These are phyloP conservation scores for Arthrobotrys conoides DNA, from an alignment of 2,329 filamentous ascomycete genomes.

Conservation along the genomic window DNA sequence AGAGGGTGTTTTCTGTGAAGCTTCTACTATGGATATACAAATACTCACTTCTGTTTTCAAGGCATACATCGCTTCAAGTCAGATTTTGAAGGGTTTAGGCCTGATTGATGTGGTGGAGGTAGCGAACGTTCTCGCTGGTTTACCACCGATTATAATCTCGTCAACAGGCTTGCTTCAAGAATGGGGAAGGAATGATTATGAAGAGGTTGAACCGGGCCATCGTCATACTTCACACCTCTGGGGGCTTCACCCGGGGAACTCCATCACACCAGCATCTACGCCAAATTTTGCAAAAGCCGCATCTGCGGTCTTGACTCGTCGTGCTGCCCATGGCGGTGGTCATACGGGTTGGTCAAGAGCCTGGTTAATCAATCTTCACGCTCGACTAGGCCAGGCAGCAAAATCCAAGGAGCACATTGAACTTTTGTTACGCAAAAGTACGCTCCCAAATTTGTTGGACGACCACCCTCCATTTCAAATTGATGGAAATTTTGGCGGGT, in stretches of 20 bases:
- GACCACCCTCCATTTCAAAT: slow-evolving; percentile 70
- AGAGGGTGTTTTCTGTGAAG: slow-evolving; percentile 67
- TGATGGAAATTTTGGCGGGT: slow-evolving; percentile 71
- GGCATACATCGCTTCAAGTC: slow-evolving; percentile 63
- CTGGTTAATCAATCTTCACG: slow-evolving; percentile 71
- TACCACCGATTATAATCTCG: slow-evolving; percentile 62
- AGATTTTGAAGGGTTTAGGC: slow-evolving; percentile 26
- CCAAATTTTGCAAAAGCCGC: slow-evolving; percentile 62
- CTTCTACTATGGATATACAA: slow-evolving; percentile 70
- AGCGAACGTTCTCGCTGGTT: slow-evolving; percentile 56
- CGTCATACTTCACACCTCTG: slow-evolving; percentile 71
- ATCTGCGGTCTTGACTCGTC: slow-evolving; percentile 65
- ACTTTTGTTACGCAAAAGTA: slow-evolving; percentile 67
- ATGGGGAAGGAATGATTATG: slow-evolving; percentile 66
- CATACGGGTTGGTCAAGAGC: slow-evolving; percentile 72
- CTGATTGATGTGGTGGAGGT: slow-evolving; percentile 31
- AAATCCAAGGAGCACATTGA: slow-evolving; percentile 67
- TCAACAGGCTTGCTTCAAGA: slow-evolving; percentile 65
- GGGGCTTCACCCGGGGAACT: slow-evolving; percentile 69
- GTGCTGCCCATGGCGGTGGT: slow-evolving; percentile 68
- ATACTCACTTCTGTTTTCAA: slow-evolving; percentile 68
- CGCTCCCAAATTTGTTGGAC: slow-evolving; percentile 69
- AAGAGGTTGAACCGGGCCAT: slow-evolving; percentile 69
- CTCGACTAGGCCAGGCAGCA: slow-evolving; percentile 68
- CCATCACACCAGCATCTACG: slow-evolving; percentile 66